Evolutionary conservation across 805 yeast species (phyloP).

Genomic region (Candida succiphila): DNA sequence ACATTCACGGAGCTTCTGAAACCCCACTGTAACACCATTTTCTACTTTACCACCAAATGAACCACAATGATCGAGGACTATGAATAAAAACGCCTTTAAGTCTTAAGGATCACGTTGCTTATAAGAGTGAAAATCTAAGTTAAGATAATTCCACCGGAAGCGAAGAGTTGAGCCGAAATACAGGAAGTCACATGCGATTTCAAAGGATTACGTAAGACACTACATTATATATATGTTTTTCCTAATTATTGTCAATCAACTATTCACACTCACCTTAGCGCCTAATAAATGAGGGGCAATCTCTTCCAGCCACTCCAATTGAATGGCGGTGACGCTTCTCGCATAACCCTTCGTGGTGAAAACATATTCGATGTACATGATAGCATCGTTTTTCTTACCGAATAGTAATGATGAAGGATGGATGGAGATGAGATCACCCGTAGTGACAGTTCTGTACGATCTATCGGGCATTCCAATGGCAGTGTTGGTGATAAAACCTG

Average conservation of each 20-base stretch:
- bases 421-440: constrained; percentile 77
- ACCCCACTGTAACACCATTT: constrained; percentile 17
- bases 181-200: too few species aligned
- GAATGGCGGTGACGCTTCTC: constrained; percentile 73
- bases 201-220: too few species aligned
- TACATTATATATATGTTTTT: too few species aligned
- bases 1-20: constrained; percentile 21
- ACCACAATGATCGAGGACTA: too few species aligned
- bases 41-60: background rate
- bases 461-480: constrained; percentile 95
- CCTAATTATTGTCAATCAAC: background rate
- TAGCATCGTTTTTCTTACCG: constrained; percentile 73
- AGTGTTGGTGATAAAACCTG: constrained; percentile 79
- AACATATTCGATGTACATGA: constrained; percentile 92
- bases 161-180: too few species aligned
- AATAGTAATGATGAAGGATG: constrained; percentile 89
- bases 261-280: background rate
- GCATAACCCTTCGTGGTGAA: constrained; percentile 91
- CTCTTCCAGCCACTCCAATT: constrained; percentile 79
- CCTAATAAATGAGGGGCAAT: constrained; percentile 53
- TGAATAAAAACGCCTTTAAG: too few species aligned
- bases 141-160: too few species aligned
- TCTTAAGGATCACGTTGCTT: too few species aligned
- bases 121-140: too few species aligned
- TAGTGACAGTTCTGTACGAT: constrained; percentile 74